phyloP scores from a whole-genome alignment of 208 protist genomes.

The Leishmania aethiopica region DNA sequence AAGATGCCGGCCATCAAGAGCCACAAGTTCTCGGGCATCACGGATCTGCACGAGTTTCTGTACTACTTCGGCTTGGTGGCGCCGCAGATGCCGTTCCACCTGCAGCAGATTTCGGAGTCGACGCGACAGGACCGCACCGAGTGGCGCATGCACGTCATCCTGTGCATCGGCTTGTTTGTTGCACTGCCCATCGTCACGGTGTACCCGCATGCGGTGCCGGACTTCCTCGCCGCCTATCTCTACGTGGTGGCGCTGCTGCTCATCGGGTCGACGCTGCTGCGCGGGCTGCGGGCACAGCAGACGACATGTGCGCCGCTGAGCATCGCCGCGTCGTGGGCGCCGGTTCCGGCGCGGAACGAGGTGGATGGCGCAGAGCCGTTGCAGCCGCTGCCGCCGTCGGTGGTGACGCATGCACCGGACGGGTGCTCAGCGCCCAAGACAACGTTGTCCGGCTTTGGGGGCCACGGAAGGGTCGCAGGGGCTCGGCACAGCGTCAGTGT shows the following conservation, averaged over 20 bases:
- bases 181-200: constrained; percentile 48
- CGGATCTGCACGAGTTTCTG: constrained; percentile 44
- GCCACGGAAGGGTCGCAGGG: not conserved
- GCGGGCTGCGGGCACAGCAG: constrained; percentile 43
- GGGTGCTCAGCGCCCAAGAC: not conserved
- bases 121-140: constrained; percentile 36
- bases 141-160: constrained; percentile 52
- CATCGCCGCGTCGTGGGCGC: constrained; percentile 42
- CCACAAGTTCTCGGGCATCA: constrained; percentile 52
- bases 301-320: constrained; percentile 45
- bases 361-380: not conserved
- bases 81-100: constrained; percentile 32
- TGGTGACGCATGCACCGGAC: not conserved
- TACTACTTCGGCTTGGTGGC: constrained; percentile 51
- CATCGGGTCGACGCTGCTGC: constrained; percentile 31
- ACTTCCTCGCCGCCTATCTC: constrained; percentile 36
- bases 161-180: constrained; percentile 32
- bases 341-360: constrained; percentile 13
- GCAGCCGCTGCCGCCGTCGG: not conserved
- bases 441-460: not conserved
- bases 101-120: constrained; percentile 31
- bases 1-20: constrained; percentile 59
- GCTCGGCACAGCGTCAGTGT: not conserved
- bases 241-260: constrained; percentile 37
- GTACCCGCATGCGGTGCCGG: constrained; percentile 50